Percentiles rank a stretch among this genome's conserved stretches.
Conservation (phyloP, 495 filamentous ascomycete genomes). For the Filosporella fistucella region DNA sequence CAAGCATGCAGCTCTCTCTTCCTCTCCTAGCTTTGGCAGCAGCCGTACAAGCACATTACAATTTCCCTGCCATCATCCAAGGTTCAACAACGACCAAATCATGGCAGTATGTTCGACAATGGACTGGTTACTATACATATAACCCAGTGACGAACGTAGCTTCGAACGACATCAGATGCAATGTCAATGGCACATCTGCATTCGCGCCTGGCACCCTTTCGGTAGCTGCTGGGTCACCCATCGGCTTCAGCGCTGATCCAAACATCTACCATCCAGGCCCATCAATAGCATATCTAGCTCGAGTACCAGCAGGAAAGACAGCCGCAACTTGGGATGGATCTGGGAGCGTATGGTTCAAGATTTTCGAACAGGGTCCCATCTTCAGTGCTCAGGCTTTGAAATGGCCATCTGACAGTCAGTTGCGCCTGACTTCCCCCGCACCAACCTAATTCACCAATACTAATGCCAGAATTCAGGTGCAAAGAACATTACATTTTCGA, state of each 20-base stretch:
- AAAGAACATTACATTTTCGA: slow-evolving; percentile 29
- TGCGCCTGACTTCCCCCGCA: background rate
- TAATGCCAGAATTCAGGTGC: background rate
- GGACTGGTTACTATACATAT: slow-evolving; percentile 28
- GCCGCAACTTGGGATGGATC: slow-evolving; percentile 42
- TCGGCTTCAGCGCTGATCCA: slow-evolving; percentile 43
- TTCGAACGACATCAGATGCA: slow-evolving; percentile 52
- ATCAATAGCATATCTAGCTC: slow-evolving; percentile 51
- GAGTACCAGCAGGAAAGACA: slow-evolving; percentile 40
- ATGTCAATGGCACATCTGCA: slow-evolving; percentile 41
- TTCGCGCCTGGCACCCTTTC: slow-evolving; percentile 31
- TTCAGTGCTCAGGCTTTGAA: slow-evolving; percentile 22
- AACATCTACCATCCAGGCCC: slow-evolving; percentile 60
- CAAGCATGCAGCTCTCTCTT: slow-evolving; percentile 9
- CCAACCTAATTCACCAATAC: no score
- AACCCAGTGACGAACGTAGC: slow-evolving; percentile 40
- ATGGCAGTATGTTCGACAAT: slow-evolving; percentile 30
- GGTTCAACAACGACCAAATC: background rate
- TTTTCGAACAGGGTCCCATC: slow-evolving; percentile 36
- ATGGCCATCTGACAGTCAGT: slow-evolving; percentile 20
- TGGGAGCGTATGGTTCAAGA: slow-evolving; percentile 54
- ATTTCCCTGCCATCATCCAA: slow-evolving; percentile 13
- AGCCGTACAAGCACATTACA: slow-evolving; percentile 11
- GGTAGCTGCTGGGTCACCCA: slow-evolving; percentile 44
- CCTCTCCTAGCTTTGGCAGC: slow-evolving; percentile 5